phyloP scores from a whole-genome alignment of 805 yeast genomes.

The Lipomyces oligophaga region DNA sequence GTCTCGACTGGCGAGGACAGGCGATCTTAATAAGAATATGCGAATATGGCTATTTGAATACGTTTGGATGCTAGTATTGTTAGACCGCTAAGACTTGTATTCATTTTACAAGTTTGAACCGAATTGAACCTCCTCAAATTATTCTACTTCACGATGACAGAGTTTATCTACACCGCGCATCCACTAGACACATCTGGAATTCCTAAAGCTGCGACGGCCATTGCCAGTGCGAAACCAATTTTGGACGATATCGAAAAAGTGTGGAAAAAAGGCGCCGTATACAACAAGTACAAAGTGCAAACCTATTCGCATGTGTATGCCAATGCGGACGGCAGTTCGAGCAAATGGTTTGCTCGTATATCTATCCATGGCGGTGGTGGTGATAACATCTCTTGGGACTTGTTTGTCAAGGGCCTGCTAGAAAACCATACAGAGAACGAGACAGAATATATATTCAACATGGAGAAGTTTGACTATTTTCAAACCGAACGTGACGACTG shows the following conservation, averaged over 20 bases:
- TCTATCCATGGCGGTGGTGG: slow-evolving; percentile 36
- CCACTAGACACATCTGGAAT: too few relatives aligned
- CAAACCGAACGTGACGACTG: slow-evolving; percentile 14
- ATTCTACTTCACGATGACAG: too few relatives aligned
- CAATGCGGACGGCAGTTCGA: slow-evolving; percentile 11
- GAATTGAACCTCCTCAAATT: too few relatives aligned
- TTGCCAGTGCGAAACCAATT: slow-evolving; percentile 7
- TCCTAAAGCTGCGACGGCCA: slow-evolving; percentile 5
- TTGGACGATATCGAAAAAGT: slow-evolving; percentile 2
- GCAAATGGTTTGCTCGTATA: slow-evolving; percentile 39
- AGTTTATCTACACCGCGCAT: too few relatives aligned
- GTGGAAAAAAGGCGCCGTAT: slow-evolving; percentile 1
- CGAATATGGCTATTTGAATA: too few relatives aligned
- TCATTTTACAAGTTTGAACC: too few relatives aligned
- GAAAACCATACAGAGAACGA: slow-evolving; percentile 40
- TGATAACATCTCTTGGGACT: slow-evolving; percentile 31
- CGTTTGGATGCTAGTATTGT: too few relatives aligned
- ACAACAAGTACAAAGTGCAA: slow-evolving; percentile 1
- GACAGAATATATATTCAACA: slow-evolving; percentile 38
- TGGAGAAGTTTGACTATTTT: slow-evolving; percentile 31
- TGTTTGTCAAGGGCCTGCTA: slow-evolving; percentile 32
- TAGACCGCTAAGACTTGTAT: too few relatives aligned
- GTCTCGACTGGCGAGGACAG: too few relatives aligned
- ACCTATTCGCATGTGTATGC: slow-evolving; percentile 14
- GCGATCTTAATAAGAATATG: too few relatives aligned